Percentiles rank a stretch among this genome's conserved stretches.
Conservation (phyloP, 257 asterid genomes). For the Asclepias syriaca region DNA sequence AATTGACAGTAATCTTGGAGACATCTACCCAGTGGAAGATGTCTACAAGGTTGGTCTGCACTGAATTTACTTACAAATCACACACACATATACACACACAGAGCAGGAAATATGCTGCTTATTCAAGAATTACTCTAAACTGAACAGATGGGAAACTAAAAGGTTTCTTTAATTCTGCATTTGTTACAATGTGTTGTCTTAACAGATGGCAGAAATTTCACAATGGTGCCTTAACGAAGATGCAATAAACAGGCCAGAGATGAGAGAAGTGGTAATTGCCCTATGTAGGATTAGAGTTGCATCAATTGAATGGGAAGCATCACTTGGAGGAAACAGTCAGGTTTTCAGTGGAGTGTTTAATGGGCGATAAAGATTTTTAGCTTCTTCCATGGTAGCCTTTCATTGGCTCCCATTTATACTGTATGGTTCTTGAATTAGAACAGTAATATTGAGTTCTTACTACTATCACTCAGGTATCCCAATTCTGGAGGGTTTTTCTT, state of each 20-base stretch:
- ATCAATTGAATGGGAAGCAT: slow-evolving; percentile 84
- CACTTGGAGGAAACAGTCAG: slow-evolving; percentile 73
- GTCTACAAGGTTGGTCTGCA: slow-evolving; percentile 45
- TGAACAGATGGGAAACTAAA: neutral
- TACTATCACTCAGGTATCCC: neutral
- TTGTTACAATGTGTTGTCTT: slow-evolving; percentile 3
- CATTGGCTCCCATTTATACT: neutral
- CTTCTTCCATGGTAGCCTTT: neutral
- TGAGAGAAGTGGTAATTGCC: slow-evolving; percentile 64
- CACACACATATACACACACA: neutral
- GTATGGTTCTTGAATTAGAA: neutral
- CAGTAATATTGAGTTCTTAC: neutral
- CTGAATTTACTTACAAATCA: neutral
- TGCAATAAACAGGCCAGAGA: slow-evolving; percentile 71
- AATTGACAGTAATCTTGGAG: slow-evolving; percentile 51
- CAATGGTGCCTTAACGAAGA: slow-evolving; percentile 76
- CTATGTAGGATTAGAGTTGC: slow-evolving; percentile 55
- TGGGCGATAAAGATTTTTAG: slow-evolving; percentile 37
- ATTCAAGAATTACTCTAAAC: neutral
- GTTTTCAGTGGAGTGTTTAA: slow-evolving; percentile 66
- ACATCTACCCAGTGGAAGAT: slow-evolving; percentile 62
- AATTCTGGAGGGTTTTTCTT: neutral
- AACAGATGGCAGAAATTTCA: slow-evolving; percentile 74
- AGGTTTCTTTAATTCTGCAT: neutral
- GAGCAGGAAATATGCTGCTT: neutral